Percentiles rank a stretch among this genome's conserved stretches.
Conservation (phyloP, 1,284 basidiomycete genomes). For the Cystobasidium pallidum region DNA sequence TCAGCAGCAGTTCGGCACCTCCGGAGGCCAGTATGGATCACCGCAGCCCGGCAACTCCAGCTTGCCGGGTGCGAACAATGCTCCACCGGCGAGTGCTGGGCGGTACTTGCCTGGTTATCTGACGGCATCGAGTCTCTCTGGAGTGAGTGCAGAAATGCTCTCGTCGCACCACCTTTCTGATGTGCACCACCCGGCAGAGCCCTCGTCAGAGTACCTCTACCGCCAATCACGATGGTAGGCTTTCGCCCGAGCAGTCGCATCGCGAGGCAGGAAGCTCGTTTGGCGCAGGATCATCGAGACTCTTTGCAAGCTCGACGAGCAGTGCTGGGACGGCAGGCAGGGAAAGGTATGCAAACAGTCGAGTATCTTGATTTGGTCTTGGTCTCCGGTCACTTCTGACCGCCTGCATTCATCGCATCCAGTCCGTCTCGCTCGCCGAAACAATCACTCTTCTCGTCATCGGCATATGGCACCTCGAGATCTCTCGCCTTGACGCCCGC, state of each 20-base stretch:
- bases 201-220: slow-evolving; percentile 26
- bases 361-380: neutral
- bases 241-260: slow-evolving; percentile 32
- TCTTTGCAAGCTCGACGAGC: slow-evolving; percentile 39
- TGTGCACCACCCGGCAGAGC: slow-evolving; percentile 4
- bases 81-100: slow-evolving; percentile 7
- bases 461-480: slow-evolving; percentile 39
- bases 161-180: neutral
- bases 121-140: slow-evolving; percentile 24
- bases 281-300: slow-evolving; percentile 35
- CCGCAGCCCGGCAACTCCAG: slow-evolving; percentile 14
- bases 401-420: neutral
- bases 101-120: slow-evolving; percentile 35
- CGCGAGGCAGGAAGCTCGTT: slow-evolving; percentile 22
- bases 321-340: slow-evolving; percentile 39
- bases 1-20: slow-evolving; percentile 8
- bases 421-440: slow-evolving; percentile 51
- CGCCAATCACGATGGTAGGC: slow-evolving; percentile 8
- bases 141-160: slow-evolving; percentile 5
- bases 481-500: slow-evolving; percentile 30
- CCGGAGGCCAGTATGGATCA: slow-evolving; percentile 9
- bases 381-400: neutral
- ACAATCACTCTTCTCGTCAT: slow-evolving; percentile 43
- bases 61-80: neutral
- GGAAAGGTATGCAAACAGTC: slow-evolving; percentile 16